Base-by-base conservation (phyloP, 805 yeast genomes). In the Hanseniaspora jakobsenii region DNA sequence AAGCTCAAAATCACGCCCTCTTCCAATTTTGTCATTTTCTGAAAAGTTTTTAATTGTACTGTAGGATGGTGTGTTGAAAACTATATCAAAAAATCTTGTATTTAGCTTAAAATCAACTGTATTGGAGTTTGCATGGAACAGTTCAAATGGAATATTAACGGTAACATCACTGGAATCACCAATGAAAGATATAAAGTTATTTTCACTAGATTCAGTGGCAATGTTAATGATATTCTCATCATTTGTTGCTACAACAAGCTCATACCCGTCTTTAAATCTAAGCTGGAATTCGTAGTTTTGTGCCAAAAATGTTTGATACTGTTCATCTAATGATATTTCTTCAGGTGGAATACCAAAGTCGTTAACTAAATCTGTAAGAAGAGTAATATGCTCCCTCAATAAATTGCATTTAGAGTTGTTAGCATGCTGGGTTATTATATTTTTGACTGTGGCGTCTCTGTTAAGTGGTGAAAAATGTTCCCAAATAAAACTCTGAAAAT, bases 221-320 rank as follows among this genome's bases (percentile, higher is more conserved):
- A 85, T 82, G 59, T 86, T 81, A 51, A 91, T 78, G 54, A 91
- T 82, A 57, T 91, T 91, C 32, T 75, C 73, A 54, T 85, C 94
- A 58, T 91, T 91, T 22, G 85, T 78, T 57, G 87, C 87, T 47
- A 89, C 59, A 55, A 65, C 81, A 6, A 89, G 59, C 26, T 72
- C 69, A 52, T 80, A 79, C 4, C 61, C 63, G 30, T 73, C 61
- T 27, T 69, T 65, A 18, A 86, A 50, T 1, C 58, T 55, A 57
- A 84, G 84, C 3, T 64, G 61, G 47, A 77, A 77, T 21, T 39
- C 27, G 19, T 46, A 40, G 9, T 39, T 31, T 17, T 26, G 23
- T 0, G 95, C 94, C 16, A 87, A 67, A 58, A 83, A 86, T 8
- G 7, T 29, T 16, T 42, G 46, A 17, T 38, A 45, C 16, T 72